Conservation (phyloP, 2,329 filamentous ascomycete genomes). For the Biscogniauxia sp. region DNA sequence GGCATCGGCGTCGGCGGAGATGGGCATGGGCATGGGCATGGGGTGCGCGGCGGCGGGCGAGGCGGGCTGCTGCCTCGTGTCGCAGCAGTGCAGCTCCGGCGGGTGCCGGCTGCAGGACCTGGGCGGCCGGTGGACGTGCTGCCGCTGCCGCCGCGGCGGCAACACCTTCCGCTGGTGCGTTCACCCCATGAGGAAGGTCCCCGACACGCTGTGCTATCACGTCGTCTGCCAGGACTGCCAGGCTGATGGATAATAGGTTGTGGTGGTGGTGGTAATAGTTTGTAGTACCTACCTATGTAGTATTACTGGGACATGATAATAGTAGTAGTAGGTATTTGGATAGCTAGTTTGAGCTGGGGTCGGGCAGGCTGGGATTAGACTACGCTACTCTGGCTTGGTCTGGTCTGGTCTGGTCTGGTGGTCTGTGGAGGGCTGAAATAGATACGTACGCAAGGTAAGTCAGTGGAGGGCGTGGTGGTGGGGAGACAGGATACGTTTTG, state of each 20-base stretch:
- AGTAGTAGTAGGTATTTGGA: too few relatives aligned
- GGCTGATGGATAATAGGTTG: constrained; percentile 28
- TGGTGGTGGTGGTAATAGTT: neutral
- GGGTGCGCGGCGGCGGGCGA: constrained; percentile 45
- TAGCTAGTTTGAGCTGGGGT: too few relatives aligned
- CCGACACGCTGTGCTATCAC: constrained; percentile 53
- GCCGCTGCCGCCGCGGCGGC: constrained; percentile 44
- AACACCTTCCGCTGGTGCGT: constrained; percentile 47
- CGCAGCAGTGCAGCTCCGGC: constrained; percentile 46
- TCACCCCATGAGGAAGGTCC: constrained; percentile 43
- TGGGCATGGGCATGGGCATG: constrained; percentile 31
- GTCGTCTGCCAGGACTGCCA: constrained; percentile 45
- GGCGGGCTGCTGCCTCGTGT: constrained; percentile 44
- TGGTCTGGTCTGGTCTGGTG: too few relatives aligned
- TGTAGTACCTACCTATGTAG: too few relatives aligned
- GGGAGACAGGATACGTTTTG: too few relatives aligned
- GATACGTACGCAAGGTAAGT: too few relatives aligned
- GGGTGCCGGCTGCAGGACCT: constrained; percentile 49
- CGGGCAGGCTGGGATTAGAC: too few relatives aligned
- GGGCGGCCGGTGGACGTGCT: constrained; percentile 49
- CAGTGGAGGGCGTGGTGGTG: too few relatives aligned
- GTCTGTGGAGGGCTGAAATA: too few relatives aligned
- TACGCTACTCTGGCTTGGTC: too few relatives aligned
- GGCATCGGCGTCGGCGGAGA: constrained; percentile 27
- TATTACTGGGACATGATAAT: too few relatives aligned